Evolutionary conservation across 495 filamentous ascomycete genomes (phyloP), one percentile per base, ranked within the genome.

Genomic region (Aspergillus affinis): DNA sequence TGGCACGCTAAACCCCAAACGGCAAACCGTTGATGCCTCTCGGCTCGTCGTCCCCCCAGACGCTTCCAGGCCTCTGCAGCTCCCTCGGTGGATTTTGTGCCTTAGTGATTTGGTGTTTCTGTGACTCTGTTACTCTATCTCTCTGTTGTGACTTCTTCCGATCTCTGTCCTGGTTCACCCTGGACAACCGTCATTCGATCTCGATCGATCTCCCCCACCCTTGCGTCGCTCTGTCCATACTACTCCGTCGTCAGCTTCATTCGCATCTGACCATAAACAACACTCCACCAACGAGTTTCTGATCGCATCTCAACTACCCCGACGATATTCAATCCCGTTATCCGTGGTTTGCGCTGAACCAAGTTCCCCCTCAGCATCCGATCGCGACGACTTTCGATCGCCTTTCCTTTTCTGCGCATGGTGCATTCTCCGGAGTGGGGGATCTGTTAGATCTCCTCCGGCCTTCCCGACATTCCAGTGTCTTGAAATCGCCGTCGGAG

Each of bases 391-490:
- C 32, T 54, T 48, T 53, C 60, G 49, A 47, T 59, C 55, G 46
- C 13, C 13, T 32, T 54, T 58, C 57, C 41, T 20, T 57, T 55
- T 74, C 68, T 46, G 65, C 67, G 74, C 76, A 80, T 80, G 78
- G 78, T 78, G 68, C 74, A 80, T 80, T 76, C 76, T 61, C 70
- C 71, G 62, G 70, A 68, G 69, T 72, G 71, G 77, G 77, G 64
- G 78, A 75, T 79, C 78, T 72, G 66, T 70, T 65, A 76, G 77
- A 78, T 80, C 77, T 78, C 77, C 77, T 71, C 66, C 61, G 65
- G 64, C 72, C 65, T 61, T 54, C 66, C 65, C 65, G 59, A 69
- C 69, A 75, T 76, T 74, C 68, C 69, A 69, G 57, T 61, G 54
- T 63, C 58, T 60, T 53, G 55, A 67, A 49, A 69, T 68, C 64